Evolutionary conservation across 1,139 yeast species (phyloP).

Genomic region (Suhomyces chickasaworum): DNA sequence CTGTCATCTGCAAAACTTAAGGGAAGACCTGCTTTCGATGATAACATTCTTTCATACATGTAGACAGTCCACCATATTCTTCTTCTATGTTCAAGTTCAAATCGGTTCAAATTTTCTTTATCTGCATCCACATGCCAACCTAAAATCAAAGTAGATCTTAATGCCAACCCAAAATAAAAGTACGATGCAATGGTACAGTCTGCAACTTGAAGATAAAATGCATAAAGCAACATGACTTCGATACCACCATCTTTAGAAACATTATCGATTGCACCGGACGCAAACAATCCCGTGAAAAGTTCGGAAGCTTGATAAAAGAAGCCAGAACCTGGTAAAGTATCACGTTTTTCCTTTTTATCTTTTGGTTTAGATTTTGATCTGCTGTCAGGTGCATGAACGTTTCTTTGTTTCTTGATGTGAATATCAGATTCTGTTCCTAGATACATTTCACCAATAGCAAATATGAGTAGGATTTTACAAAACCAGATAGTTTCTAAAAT

Average conservation of each 20-base stretch:
- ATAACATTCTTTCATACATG: conserved; percentile 83
- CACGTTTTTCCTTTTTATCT: conserved; percentile 17
- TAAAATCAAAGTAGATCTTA: conserved; percentile 69
- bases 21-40: conserved; percentile 85
- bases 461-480: conserved; percentile 71
- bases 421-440: conserved; percentile 63
- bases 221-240: conserved; percentile 76
- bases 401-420: conserved; percentile 28
- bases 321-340: conserved; percentile 71
- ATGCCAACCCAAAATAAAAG: conserved; percentile 76
- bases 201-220: conserved; percentile 81
- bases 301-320: conserved; percentile 78
- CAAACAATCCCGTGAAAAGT: conserved; percentile 70
- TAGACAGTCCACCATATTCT: conserved; percentile 92
- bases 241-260: conserved; percentile 79
- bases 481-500: conserved; percentile 78
- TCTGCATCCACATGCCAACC: conserved; percentile 89
- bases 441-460: conserved; percentile 87
- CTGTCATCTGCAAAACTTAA: conserved; percentile 77
- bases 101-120: conserved; percentile 60
- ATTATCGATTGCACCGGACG: conserved; percentile 78
- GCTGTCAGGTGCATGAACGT: conserved; percentile 13
- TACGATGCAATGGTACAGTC: conserved; percentile 84
- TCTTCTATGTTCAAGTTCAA: conserved; percentile 76
- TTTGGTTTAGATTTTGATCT: conserved; percentile 16